Percentiles rank a stretch among this genome's conserved stretches.
Evolutionary conservation across 2,329 filamentous ascomycete species (phyloP).

Genomic region (Cladophialophora carrionii): DNA sequence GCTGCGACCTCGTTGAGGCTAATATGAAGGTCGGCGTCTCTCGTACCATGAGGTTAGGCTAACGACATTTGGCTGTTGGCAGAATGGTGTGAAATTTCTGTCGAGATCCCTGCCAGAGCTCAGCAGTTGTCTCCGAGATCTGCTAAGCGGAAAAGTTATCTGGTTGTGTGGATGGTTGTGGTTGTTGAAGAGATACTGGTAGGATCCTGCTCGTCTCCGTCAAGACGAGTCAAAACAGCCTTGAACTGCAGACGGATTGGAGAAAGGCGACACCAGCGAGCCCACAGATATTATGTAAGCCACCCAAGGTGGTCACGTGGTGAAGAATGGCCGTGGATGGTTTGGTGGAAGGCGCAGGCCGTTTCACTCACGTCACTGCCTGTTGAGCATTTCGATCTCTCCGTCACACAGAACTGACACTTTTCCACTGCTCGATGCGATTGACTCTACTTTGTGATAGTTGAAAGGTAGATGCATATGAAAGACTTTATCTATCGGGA

Average conservation of each 20-base stretch:
- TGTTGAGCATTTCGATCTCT: neutral
- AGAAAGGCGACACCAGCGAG: neutral
- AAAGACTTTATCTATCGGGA: neutral
- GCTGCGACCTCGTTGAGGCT: constrained; percentile 21
- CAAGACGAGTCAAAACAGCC: neutral
- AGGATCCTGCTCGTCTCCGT: neutral
- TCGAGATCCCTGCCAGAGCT: neutral
- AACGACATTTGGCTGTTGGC: constrained; percentile 13
- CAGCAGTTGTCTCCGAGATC: neutral
- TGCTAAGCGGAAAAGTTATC: neutral
- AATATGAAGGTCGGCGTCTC: constrained; percentile 10
- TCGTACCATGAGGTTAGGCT: constrained; percentile 26
- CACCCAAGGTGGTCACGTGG: neutral
- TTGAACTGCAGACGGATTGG: neutral
- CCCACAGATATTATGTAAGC: neutral
- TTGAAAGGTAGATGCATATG: neutral
- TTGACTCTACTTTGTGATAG: neutral
- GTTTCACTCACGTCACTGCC: neutral
- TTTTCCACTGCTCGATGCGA: neutral
- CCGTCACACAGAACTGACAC: neutral
- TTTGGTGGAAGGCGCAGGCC: neutral
- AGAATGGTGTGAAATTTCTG: neutral
- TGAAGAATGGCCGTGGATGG: no score
- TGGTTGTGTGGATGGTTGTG: neutral
- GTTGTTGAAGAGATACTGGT: neutral